Base-by-base conservation (phyloP, 1,284 basidiomycete genomes). In the Naganishia albida region DNA sequence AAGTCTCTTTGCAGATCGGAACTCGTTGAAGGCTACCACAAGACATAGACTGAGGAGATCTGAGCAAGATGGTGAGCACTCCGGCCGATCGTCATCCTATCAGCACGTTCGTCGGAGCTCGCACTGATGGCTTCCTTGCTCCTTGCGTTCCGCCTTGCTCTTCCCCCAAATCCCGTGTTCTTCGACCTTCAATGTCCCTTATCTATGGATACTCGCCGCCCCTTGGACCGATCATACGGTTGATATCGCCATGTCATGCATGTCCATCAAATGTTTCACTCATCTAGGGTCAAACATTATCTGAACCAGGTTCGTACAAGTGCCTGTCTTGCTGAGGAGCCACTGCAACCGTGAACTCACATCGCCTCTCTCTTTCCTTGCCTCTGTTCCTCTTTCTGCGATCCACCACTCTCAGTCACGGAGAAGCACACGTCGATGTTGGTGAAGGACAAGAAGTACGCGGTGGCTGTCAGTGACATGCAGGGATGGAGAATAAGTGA, bases 401-500 rank as follows among this genome's bases (percentile, higher is more conserved):
- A 28, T 12, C 26, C 20, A 57, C 8, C 18, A 16, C 10, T 26
- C 44, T 28, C 52, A 67, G 67, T 89, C 52, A 92, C 88, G 66
- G 86, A 88, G 71, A 99, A 97, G 85, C 85, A 85, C 77, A 89
- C 91, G 38, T 86, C 89, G 70, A 80, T 83, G 40, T 93, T 92
- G 65, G 84, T 84, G 72, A 88, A 95, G 48, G 73, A 70, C 84
- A 86, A 85, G 70, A 86, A 87, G 68, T 89, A 88, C 78, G 80
- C 86, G 68, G 98, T 88, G 78, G 90, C 86, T 12, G 84, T 97
- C 55, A 89, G 90, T 49, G 94, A 98, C 82, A 99, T 99, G 96
- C 96, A 99, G 81, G 96, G 96, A 72, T 99, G 96, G 96, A 85
- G 96, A 80, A 90, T 98, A 81, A 88, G 95, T 97, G 73, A 80